A percentile compares a stretch with the other conserved stretches of the same genome.
Conservation (phyloP, 164 flowering plant species). For the Aristolochia californica region DNA sequence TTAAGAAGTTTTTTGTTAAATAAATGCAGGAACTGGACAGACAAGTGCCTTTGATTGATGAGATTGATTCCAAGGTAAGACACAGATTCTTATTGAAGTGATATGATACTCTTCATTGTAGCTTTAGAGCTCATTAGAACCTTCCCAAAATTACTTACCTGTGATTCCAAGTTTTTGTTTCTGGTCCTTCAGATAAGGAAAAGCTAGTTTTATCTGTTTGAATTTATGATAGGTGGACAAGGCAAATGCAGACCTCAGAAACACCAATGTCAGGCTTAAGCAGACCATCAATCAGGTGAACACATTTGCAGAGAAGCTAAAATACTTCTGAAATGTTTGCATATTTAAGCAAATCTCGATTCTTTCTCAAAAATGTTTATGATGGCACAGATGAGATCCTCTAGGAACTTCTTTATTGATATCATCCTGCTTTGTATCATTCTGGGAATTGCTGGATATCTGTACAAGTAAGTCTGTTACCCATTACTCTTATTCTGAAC, state of each 20-base stretch:
- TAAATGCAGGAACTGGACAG: slow-evolving; percentile 76
- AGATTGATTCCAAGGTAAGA: slow-evolving; percentile 81
- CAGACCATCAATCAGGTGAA: slow-evolving; percentile 78
- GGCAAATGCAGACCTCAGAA: slow-evolving; percentile 85
- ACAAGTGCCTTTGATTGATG: slow-evolving; percentile 94
- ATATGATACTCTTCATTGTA: not conserved
- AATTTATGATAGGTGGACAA: slow-evolving; percentile 55
- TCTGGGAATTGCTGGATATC: slow-evolving; percentile 89
- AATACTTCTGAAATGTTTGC: too few species aligned
- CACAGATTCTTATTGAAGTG: too few species aligned
- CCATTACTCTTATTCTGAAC: not conserved
- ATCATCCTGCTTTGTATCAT: slow-evolving; percentile 71
- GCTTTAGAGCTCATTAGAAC: too few species aligned
- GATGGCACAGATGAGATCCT: slow-evolving; percentile 67
- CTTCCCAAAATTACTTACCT: not conserved
- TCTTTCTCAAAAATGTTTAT: not conserved
- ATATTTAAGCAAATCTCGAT: too few species aligned
- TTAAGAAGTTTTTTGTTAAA: not conserved
- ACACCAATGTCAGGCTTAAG: slow-evolving; percentile 92
- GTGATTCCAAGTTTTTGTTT: not conserved
- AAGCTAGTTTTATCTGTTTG: not conserved
- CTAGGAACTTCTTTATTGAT: slow-evolving; percentile 89
- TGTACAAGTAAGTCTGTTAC: slow-evolving; percentile 71
- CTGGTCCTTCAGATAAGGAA: not conserved
- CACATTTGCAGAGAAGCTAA: slow-evolving; percentile 1